Conservation (phyloP, 2,329 filamentous ascomycete genomes). For the Monilinia fructicola region DNA sequence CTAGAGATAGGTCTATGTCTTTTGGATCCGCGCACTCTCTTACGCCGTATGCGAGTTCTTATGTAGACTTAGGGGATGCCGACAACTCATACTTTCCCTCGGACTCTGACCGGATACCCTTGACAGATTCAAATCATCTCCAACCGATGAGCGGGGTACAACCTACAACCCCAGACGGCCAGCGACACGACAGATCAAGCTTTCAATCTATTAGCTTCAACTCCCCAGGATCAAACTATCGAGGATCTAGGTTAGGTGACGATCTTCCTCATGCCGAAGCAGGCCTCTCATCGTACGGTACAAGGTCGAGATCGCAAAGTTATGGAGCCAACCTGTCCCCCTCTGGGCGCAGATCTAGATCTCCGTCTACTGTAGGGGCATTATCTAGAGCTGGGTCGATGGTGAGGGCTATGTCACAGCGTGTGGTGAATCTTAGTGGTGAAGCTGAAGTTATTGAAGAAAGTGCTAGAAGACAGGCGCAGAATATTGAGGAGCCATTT, state of each 20-base stretch:
- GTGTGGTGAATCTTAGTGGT: constrained; percentile 95
- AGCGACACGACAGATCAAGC: constrained; percentile 51
- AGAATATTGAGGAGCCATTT: constrained; percentile 17
- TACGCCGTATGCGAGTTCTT: constrained; percentile 24
- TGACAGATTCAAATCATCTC: constrained; percentile 56
- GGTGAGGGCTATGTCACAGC: constrained; percentile 86
- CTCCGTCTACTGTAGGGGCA: constrained; percentile 64
- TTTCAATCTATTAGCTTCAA: constrained; percentile 56
- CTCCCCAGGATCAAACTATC: constrained; percentile 40
- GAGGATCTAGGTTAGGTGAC: constrained; percentile 56
- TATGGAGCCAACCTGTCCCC: constrained; percentile 58
- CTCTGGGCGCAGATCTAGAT: constrained; percentile 50
- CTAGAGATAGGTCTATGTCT: constrained; percentile 31
- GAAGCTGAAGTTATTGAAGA: constrained; percentile 82
- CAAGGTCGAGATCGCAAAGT: constrained; percentile 52
- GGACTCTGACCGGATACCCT: constrained; percentile 58
- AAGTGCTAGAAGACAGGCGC: constrained; percentile 41
- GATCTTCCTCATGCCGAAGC: constrained; percentile 61
- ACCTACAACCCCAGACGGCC: constrained; percentile 42
- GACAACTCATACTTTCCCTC: constrained; percentile 41
- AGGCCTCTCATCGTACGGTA: constrained; percentile 43
- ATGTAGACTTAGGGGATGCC: constrained; percentile 33
- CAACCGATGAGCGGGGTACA: constrained; percentile 55
- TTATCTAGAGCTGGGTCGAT: constrained; percentile 71
- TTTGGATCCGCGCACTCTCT: constrained; percentile 35